Base-by-base conservation (phyloP, 2,329 filamentous ascomycete species). In the Alternaria dauci region DNA sequence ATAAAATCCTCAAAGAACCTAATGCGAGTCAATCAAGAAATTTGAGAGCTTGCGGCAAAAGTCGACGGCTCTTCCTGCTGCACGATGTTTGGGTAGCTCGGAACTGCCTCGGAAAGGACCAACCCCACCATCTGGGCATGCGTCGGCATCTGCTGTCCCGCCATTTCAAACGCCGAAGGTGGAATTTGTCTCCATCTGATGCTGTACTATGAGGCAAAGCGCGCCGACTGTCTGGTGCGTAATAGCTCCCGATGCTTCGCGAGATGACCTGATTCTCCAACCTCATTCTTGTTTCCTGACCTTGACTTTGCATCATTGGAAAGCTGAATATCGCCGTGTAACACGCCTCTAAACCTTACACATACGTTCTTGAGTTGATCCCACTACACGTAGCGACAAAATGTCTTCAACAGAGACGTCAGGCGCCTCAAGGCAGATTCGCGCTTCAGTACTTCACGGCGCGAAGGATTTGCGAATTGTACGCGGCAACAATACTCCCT, bases 401-500 rank as follows among this genome's bases (percentile, higher is more conserved):
- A 76, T 75, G 70, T 46, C 69, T 8, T 50, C 67, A 55, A 63
- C 73, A 38, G 55, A 59, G 23, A 68, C 48, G 25, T 63, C 68
- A 51, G 67, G 70, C 42, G 57, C 59, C 42, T 73, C 65, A 63
- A 74, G 51, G 66, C 76, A 78, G 72, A 82, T 81, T 72, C 81
- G 75, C 75, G 80, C 74, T 50, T 87, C 78, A n/a, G 86, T 89
- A 56, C 81, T 89, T 9, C 86, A 89, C 68, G 87, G 85, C 53
- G 82, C 85, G 28, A 87, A 87, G 76, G 86, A 89, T 68, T 79
- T 89, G 55, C 81, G 85, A 67, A 80, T 88, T 52, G 87, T 88
- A 80, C 66, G 81, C 65, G 6, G 12, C 12, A 18, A 18, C 3
- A 47, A 42, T 11, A 41, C 0, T n/a, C 36, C 28, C 42, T 47